Evolutionary conservation across 306 rosid species (phyloP), one percentile per base, ranked within the genome.

Genomic region (Erythrophleum fordii): DNA sequence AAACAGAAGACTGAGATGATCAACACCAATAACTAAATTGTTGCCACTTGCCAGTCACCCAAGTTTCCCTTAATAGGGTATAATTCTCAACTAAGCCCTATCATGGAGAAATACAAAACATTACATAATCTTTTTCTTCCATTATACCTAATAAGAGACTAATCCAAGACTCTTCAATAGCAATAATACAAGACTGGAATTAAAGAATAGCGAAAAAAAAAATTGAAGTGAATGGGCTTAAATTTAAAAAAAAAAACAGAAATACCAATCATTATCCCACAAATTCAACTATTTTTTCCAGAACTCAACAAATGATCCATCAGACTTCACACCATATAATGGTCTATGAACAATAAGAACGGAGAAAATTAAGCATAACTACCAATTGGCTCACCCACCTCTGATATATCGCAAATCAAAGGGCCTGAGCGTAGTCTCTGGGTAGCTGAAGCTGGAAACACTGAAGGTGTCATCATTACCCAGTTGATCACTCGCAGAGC

Each of bases 401-500:
- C 99, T 87, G 62, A 93, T 89, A 78, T 93, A 95, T 10, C 89
- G 95, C 23, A 81, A 86, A 64, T 87, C 94, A 82, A 80, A 95
- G 67, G 90, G 86, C 77, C 71, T 80, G 79, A 95, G 76, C n/a
- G 82, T 61, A 13, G 93, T 86, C 55, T 86, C 66, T 45, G 96
- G 96, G 82, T 91, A 95, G 76, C 85, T 86, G 85, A 93, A 89
- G 91, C 89, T 91, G 79, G 97, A 95, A 85, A 91, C 77, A 68
- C 88, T 91, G 81, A 85, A 87, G 84, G 83, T 79, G 69, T 77
- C 77, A 81, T n/a, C 86, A 39, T 74, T 82, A 62, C 35, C 78
- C 28, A 61, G 72, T 71, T 85, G 83, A 62, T 74, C 83, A 53
- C 29, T 60, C 3, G 88, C 88, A 82, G 67, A 76, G 64, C 78